phyloP scores from a whole-genome alignment of 441 rosid species.

The Isatis lusitanica region DNA sequence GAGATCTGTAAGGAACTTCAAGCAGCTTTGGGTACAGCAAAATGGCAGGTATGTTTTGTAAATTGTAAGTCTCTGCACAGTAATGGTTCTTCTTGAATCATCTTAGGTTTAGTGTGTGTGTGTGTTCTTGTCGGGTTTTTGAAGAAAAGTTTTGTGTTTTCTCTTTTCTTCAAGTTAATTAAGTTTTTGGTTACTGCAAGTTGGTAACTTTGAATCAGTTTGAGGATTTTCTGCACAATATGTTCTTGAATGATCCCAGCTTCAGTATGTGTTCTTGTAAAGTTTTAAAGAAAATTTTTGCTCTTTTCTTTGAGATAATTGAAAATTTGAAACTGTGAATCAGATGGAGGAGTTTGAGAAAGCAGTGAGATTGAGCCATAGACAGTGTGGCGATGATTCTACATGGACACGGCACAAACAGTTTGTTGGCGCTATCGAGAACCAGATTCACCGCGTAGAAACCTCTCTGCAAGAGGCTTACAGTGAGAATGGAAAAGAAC shows the following conservation, averaged over 20 bases:
- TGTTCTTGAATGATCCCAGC: background rate
- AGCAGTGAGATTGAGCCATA: constrained; percentile 63
- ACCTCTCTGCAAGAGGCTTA: constrained; percentile 52
- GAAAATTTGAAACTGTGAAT: constrained; percentile 17
- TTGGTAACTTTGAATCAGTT: background rate
- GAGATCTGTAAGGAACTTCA: constrained; percentile 69
- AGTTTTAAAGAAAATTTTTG: background rate
- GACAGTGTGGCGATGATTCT: constrained; percentile 42
- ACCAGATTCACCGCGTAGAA: constrained; percentile 64
- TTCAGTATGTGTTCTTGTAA: background rate
- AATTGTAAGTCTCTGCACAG: background rate
- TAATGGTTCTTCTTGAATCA: constrained; percentile 1
- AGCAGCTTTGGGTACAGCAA: constrained; percentile 76
- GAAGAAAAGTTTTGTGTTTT: background rate
- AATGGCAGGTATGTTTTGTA: constrained; percentile 79
- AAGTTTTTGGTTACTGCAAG: background rate
- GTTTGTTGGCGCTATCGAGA: constrained; percentile 64
- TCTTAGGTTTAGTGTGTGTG: background rate
- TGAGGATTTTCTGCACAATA: background rate
- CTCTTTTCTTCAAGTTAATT: background rate
- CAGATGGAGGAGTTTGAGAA: constrained; percentile 90
- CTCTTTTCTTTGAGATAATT: background rate
- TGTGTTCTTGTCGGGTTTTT: background rate
- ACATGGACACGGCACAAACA: constrained; percentile 65
- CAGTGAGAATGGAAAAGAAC: constrained; percentile 59